Conservation (phyloP, 2,329 filamentous ascomycete genomes). For the Cucurbitaria berberidis region DNA sequence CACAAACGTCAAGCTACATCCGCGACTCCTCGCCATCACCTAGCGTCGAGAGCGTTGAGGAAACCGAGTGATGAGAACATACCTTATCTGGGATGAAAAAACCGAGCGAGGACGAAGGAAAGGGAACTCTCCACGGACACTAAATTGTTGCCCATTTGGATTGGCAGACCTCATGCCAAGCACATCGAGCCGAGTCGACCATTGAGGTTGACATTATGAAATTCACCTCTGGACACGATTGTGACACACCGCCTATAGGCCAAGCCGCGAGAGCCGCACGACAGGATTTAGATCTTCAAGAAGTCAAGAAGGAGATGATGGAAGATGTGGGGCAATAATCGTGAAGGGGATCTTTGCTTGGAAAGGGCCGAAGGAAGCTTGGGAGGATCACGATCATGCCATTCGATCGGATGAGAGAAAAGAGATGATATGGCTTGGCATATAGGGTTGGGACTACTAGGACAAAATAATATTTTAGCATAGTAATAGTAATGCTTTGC, state of each 20-base stretch:
- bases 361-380: neutral
- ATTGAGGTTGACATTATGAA: neutral
- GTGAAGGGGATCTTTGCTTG: neutral
- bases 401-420: neutral
- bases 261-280: neutral
- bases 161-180: neutral
- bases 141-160: neutral
- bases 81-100: neutral
- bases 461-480: neutral
- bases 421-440: neutral
- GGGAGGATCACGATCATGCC: neutral
- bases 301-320: neutral
- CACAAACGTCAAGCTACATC: constrained; percentile 18
- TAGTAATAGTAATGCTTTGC: neutral
- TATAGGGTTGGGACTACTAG: neutral
- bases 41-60: constrained; percentile 37
- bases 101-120: neutral
- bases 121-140: neutral
- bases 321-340: neutral
- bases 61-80: constrained; percentile 24
- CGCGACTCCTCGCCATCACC: constrained; percentile 36
- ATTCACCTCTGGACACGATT: neutral
- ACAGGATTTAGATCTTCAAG: no score
- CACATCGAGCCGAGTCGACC: neutral
- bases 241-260: neutral